Percentiles rank a stretch among this genome's conserved stretches.
Conservation (phyloP, 108 stramenopile species). For the Fragilariopsis cylindrus region DNA sequence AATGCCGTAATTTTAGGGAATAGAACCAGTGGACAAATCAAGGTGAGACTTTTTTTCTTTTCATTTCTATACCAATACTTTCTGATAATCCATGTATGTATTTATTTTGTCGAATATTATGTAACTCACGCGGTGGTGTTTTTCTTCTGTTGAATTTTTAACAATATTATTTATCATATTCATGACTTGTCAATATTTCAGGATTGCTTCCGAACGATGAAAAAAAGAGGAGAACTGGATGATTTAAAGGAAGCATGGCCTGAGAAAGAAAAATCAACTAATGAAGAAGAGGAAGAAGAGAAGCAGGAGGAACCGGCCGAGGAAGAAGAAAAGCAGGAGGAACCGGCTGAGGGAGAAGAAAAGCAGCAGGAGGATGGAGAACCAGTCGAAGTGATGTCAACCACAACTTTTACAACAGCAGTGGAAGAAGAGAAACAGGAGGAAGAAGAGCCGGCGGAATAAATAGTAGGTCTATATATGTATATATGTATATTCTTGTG, state of each 20-base stretch:
- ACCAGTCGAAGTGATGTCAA: background rate
- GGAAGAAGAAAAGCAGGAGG: background rate
- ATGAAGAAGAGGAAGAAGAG: background rate
- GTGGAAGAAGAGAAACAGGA: background rate
- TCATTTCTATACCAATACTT: background rate
- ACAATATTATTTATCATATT: background rate
- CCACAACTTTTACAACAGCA: too few relatives aligned
- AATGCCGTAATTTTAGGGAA: constrained; percentile 50
- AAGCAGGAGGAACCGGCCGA: background rate
- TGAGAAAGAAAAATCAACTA: background rate
- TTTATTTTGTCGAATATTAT: too few relatives aligned
- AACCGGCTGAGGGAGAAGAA: background rate
- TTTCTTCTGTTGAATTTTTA: background rate
- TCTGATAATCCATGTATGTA: too few relatives aligned
- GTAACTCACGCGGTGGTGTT: too few relatives aligned
- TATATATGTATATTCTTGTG: too few relatives aligned
- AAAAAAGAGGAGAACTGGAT: constrained; percentile 32
- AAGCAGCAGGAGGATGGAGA: background rate
- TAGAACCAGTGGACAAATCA: constrained; percentile 65
- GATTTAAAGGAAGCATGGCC: background rate
- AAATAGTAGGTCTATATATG: too few relatives aligned
- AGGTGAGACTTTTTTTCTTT: constrained; percentile 24
- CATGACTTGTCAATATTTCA: background rate
- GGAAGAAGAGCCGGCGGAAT: background rate
- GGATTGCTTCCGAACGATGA: constrained; percentile 69